Conservation (phyloP, 768 basidiomycete genomes). For the Lactarius pseudohatsudake region DNA sequence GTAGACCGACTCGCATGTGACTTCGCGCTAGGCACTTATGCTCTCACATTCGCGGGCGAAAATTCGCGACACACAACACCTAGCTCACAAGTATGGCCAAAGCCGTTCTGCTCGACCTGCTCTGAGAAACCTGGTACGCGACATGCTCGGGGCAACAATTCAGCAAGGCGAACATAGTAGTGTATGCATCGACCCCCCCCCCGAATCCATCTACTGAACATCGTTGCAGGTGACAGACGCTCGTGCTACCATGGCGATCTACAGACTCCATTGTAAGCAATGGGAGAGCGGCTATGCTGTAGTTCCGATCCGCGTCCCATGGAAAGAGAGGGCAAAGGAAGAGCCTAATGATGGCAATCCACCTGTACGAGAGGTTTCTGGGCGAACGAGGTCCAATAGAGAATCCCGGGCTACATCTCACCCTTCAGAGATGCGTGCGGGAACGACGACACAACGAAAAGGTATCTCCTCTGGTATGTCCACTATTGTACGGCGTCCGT, state of each 20-base stretch:
- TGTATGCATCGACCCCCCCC: conserved; percentile 48
- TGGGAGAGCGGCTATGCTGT: conserved; percentile 58
- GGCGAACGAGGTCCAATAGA: background rate
- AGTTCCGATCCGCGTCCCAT: conserved; percentile 15
- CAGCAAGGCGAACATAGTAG: conserved; percentile 90
- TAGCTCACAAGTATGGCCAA: conserved; percentile 58
- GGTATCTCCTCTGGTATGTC: conserved; percentile 29
- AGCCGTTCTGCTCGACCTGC: conserved; percentile 67
- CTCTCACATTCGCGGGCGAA: conserved; percentile 66
- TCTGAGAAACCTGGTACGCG: conserved; percentile 73
- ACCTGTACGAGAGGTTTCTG: background rate
- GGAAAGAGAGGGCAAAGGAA: conserved; percentile 13
- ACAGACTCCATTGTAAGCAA: conserved; percentile 72
- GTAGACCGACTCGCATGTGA: conserved; percentile 1
- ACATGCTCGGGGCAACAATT: conserved; percentile 77
- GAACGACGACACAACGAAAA: conserved; percentile 9
- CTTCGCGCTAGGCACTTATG: conserved; percentile 52
- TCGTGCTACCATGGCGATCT: conserved; percentile 93
- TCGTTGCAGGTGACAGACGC: conserved; percentile 79
- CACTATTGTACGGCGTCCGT: conserved; percentile 16
- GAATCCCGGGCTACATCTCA: background rate
- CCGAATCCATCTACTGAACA: background rate
- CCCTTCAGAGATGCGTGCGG: background rate
- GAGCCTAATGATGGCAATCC: conserved; percentile 15
- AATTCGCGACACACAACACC: conserved; percentile 69